Evolutionary conservation across 2,329 filamentous ascomycete genomes (phyloP), one percentile per base, ranked within the genome.

Genomic region (Colletotrichum chlorophyti): DNA sequence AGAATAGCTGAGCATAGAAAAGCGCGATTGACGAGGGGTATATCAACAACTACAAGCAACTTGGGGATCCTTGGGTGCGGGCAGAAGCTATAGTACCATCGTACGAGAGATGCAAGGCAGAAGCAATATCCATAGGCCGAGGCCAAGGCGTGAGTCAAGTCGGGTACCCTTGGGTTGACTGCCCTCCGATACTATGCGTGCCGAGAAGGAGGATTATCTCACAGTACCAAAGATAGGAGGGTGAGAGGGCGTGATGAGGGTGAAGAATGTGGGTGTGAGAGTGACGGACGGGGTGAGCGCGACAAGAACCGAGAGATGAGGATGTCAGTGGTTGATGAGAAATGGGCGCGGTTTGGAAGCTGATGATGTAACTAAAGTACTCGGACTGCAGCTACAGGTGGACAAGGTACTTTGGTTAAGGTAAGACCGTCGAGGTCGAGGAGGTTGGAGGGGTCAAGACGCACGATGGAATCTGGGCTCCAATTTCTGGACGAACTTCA

Each of bases 321-420:
- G 21, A 19, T 26, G 27, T 24, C 19, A 38, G 37, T 58, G 40
- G 53, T 31, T 26, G 40, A 24, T 27, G 32, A 35, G 35, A 29
- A 31, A 14, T 32, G 15, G 42, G 43, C 37, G 35, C 42, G 43
- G n/a, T n/a, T n/a, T 15, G 31, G 43, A 19, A 49, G 55, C 37
- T 45, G 57, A 60, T 60, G 57, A 60, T 60, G 57, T 60, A 60
- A 53, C 41, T 35, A 40, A 60, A 29, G 57, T 55, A 60, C 57
- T 60, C 51, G 45, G 51, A 57, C 57, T 60, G 15, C 51, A 46
- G 27, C 43, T 32, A 4, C 19, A 27, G n/a, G 51, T 35, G 34
- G 38, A 24, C 32, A 50, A 45, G 57, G 57, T 60, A 59, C 55
- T 42, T 54, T 35, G 26, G 11, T 19, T 41, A 23, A 24, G 19